Evolutionary conservation across 1,284 basidiomycete species (phyloP), one percentile per base, ranked within the genome.

Genomic region (Tilletiopsis washingtonensis): DNA sequence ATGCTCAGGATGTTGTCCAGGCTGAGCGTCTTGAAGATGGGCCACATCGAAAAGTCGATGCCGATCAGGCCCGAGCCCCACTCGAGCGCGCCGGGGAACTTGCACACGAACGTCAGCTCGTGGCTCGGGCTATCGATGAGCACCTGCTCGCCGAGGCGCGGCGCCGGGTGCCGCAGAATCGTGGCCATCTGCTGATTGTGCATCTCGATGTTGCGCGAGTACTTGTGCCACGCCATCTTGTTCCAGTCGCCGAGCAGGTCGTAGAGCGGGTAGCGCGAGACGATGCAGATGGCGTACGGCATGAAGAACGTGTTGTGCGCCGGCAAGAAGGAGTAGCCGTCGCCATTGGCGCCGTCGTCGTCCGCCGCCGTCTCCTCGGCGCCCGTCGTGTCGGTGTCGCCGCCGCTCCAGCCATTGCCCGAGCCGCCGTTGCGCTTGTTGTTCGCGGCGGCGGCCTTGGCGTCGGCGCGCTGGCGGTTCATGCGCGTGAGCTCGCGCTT

Each of bases 1-100:
- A 90, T 86, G 23, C 87, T 91, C 51, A 97, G 76, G 55, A 97
- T 86, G 68, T 94, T 91, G 73, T 94, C 91, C 52, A 96, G 81
- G 64, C 91, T 91, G 52, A 97, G 76, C 57, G 86, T 86, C 73
- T 93, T 88, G 81, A 97, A 96, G 47, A 97, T 73, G 0, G 91
- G 91, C 90, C 91, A 97, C 82, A 94, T 88, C 43, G 90, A 89
- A 71, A 93, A 91, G 67, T 78, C 74, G 46, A 76, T 73, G 40
- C 74, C 69, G 45, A 75, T 62, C 27, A 75, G 55, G 21, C 49
- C 75, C 23, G 65, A 64, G 25, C 75, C 72, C 63, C 76, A 77
- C 52, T 78, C 75, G 27, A 76, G 53, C 2, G 69, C 74, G 5
- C 77, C 77, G 1, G 77, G 66, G 49, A 69, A 69, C 20, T 59